A percentile compares a stretch with the other conserved stretches of the same genome.
phyloP scores from a whole-genome alignment of 2,329 filamentous ascomycete genomes.

The Diaporthe citri region DNA sequence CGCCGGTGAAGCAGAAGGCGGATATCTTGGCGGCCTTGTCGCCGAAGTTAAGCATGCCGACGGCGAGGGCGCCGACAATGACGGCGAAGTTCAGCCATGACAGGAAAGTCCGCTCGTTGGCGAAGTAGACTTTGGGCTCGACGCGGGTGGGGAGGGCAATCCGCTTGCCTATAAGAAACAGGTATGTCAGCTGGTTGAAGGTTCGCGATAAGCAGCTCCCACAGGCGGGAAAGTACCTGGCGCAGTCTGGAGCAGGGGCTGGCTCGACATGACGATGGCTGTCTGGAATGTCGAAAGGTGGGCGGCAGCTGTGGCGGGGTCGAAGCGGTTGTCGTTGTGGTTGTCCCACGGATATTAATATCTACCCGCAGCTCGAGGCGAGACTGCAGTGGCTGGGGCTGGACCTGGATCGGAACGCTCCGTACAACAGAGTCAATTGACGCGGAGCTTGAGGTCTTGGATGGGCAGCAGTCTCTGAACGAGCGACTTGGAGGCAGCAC shows the following conservation, averaged over 20 bases:
- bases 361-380: constrained; percentile 2
- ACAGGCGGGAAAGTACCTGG: constrained; percentile 72
- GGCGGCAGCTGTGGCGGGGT: constrained; percentile 5
- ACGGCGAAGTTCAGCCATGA: constrained; percentile 99
- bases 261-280: constrained; percentile 82
- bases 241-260: constrained; percentile 94
- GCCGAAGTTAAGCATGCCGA: constrained; percentile 98
- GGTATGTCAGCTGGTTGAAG: constrained; percentile 9
- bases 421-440: constrained; percentile 22
- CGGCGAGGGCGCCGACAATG: constrained; percentile 94
- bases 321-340: background rate
- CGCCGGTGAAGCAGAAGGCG: constrained; percentile 91
- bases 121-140: constrained; percentile 99
- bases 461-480: background rate
- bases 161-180: constrained; percentile 80
- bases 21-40: constrained; percentile 94
- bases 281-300: constrained; percentile 32
- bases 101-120: constrained; percentile 98
- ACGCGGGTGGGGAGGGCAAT: constrained; percentile 98
- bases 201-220: constrained; percentile 1
- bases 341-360: constrained; percentile 3
- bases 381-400: background rate
- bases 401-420: background rate
- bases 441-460: background rate
- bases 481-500: constrained; percentile 4